A percentile compares a stretch with the other conserved stretches of the same genome.
Conservation (phyloP, 257 asterid species). For the Hygrophila difformis region DNA sequence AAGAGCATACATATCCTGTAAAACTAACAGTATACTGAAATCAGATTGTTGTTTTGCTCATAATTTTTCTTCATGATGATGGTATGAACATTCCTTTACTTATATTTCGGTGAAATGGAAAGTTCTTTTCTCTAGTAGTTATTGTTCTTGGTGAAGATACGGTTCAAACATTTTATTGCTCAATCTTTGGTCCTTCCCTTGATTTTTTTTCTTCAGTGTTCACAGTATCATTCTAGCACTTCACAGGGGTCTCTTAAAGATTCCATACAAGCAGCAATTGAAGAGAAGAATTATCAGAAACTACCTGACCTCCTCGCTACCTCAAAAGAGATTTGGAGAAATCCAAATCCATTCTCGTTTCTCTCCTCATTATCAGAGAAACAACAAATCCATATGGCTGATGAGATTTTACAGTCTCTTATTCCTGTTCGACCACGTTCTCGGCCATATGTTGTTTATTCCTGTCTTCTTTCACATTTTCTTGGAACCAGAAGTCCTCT, state of each 20-base stretch:
- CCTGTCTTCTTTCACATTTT: slow-evolving; percentile 49
- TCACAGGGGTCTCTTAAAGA: slow-evolving; percentile 41
- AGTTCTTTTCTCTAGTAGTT: no score
- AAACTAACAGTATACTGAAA: no score
- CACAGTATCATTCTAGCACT: no score
- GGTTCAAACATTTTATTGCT: no score
- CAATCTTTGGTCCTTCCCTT: not conserved
- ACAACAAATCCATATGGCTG: slow-evolving; percentile 28
- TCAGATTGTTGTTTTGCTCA: no score
- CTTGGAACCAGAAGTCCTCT: slow-evolving; percentile 49
- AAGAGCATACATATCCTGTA: no score
- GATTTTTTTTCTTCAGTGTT: slow-evolving; percentile 7
- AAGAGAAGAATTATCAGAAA: slow-evolving; percentile 38
- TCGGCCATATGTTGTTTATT: slow-evolving; percentile 38
- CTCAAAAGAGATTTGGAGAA: slow-evolving; percentile 18
- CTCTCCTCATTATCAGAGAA: slow-evolving; percentile 36
- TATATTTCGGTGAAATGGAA: no score
- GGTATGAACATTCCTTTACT: no score
- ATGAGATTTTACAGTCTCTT: slow-evolving; percentile 54
- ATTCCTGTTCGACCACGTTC: slow-evolving; percentile 58
- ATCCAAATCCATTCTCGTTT: slow-evolving; percentile 58
- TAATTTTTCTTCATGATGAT: no score
- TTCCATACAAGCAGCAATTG: slow-evolving; percentile 45
- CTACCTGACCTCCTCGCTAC: slow-evolving; percentile 48
- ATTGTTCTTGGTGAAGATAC: no score